Evolutionary conservation across 2,329 filamentous ascomycete genomes (phyloP), one percentile per base, ranked within the genome.

Genomic region (Epicoccum nigrum): DNA sequence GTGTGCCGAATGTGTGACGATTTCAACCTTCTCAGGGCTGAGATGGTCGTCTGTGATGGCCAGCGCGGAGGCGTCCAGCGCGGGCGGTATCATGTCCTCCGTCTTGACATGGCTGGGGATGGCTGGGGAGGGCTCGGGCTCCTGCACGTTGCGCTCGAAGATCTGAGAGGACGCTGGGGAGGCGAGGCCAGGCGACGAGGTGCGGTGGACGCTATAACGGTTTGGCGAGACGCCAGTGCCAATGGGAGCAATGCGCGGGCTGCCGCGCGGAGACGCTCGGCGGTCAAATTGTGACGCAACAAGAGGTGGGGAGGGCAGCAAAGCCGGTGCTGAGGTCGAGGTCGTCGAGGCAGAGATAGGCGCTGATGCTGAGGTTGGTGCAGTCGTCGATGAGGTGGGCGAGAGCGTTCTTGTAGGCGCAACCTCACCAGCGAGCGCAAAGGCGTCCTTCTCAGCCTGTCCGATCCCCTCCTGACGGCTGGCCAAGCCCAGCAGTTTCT

Each of bases 131-230:
- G 83, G 86, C 54, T 52, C 49, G 7, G 66, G 65, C 51, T 97
- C 92, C 74, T 97, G 93, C 19, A 97, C 93, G 71, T 92, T 90
- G 66, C 93, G 89, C 78, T 97, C 93, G 70, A 97, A 97, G 65
- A 97, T 97, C 64, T 83, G 79, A 39, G 83, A 84, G 16, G 83
- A 84, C 0, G 91, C 89, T 12, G 92, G 90, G 16, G 91, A 96
- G 45, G 87, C 84, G 86, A 92, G 75, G 40, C 88, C 83, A 4
- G 91, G 88, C 7, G 91, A 93, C 8, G 84, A 82, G 11, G 87
- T 86, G 62, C 79, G 79, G 35, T 90, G 75, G 11, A 51, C n/a
- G 48, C 56, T 51, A 43, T 83, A 84, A 50, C 85, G 83, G 52
- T 77, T 80, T 3, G 89, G 89, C 2, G 89, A 91, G 0, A 85